Conservation (phyloP, 2,329 filamentous ascomycete species). For the Rasamsonia emersonii region DNA sequence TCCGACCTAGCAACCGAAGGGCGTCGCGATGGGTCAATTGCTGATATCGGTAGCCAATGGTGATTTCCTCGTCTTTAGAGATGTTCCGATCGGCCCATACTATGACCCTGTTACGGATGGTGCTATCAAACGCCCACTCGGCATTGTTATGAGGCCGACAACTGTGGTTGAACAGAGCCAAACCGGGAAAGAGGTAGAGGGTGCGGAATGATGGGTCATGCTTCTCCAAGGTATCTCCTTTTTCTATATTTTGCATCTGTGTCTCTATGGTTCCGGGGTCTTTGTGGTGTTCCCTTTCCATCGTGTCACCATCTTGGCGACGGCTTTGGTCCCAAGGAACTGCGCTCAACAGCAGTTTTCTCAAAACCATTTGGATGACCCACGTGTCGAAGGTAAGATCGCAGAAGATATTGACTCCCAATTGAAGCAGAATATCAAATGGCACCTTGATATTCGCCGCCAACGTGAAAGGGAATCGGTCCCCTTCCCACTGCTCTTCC, state of each 20-base stretch:
- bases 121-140: constrained; percentile 20
- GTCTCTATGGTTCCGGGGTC: constrained; percentile 4
- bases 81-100: constrained; percentile 20
- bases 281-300: constrained; percentile 8
- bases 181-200: constrained; percentile 24
- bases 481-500: constrained; percentile 7
- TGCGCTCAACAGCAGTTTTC: constrained; percentile 23
- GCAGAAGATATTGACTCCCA: constrained; percentile 30
- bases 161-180: constrained; percentile 25
- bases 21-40: not conserved
- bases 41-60: constrained; percentile 12
- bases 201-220: constrained; percentile 17
- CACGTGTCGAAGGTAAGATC: constrained; percentile 30
- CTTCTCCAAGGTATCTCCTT: constrained; percentile 1
- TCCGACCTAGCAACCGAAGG: not conserved
- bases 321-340: constrained; percentile 21
- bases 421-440: constrained; percentile 24
- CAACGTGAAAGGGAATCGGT: constrained; percentile 24
- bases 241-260: constrained; percentile 6
- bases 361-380: constrained; percentile 25
- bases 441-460: constrained; percentile 29
- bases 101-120: constrained; percentile 21
- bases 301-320: constrained; percentile 6
- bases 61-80: constrained; percentile 17
- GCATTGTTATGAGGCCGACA: constrained; percentile 17